Percentiles rank a stretch among this genome's conserved stretches.
Conservation (phyloP, 495 filamentous ascomycete species). For the Cenococcum geophilum region DNA sequence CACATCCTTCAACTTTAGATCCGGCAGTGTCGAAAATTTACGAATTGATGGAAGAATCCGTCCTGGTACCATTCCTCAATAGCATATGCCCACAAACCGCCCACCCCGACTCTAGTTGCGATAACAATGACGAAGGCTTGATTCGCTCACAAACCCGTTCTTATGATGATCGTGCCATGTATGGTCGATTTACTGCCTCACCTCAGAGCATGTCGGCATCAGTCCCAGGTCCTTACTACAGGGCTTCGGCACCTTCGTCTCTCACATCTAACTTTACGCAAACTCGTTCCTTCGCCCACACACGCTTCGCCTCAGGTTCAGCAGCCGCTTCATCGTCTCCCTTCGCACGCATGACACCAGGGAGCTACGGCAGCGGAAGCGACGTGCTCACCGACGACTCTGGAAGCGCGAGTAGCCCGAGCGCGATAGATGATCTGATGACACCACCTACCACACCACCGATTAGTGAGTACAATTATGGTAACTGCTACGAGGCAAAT, state of each 20-base stretch:
- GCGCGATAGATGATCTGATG: conserved; percentile 31
- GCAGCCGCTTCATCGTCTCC: conserved; percentile 16
- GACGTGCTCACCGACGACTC: conserved; percentile 36
- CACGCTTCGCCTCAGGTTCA: conserved; percentile 28
- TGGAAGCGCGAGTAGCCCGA: conserved; percentile 32
- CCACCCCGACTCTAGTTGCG: conserved; percentile 17
- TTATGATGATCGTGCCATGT: conserved; percentile 31
- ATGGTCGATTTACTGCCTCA: conserved; percentile 4
- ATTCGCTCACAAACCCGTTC: conserved; percentile 16
- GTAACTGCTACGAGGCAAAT: conserved; percentile 24
- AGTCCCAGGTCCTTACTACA: conserved; percentile 17
- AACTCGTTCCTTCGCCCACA: conserved; percentile 27
- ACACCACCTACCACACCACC: conserved; percentile 40
- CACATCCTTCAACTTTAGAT: conserved; percentile 70
- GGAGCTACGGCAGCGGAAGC: conserved; percentile 25
- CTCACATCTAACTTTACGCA: conserved; percentile 30
- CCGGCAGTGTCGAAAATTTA: conserved; percentile 87
- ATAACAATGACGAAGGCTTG: conserved; percentile 26
- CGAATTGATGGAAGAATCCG: conserved; percentile 95
- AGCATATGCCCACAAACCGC: conserved; percentile 36
- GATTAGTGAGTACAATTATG: conserved; percentile 29
- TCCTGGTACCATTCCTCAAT: conserved; percentile 77
- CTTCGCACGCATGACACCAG: conserved; percentile 19
- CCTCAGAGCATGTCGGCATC: conserved; percentile 11
- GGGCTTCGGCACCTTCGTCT: conserved; percentile 33